Conservation (phyloP, 495 filamentous ascomycete species). For the Daldinia loculata region DNA sequence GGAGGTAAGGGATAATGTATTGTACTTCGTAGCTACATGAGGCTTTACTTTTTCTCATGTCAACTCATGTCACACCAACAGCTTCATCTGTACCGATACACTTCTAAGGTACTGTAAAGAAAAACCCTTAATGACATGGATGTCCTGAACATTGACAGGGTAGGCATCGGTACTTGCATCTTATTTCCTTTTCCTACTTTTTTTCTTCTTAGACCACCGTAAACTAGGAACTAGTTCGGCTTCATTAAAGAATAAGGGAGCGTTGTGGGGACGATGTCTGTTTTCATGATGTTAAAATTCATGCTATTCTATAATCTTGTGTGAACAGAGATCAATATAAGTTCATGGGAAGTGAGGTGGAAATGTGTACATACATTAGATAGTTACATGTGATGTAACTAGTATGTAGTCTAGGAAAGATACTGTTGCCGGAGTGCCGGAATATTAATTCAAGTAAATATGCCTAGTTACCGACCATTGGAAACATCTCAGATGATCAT, state of each 20-base stretch:
- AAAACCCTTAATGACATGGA: not conserved
- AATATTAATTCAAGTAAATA: conserved; percentile 4
- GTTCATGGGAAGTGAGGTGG: not conserved
- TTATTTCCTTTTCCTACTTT: not conserved
- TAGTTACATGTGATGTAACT: not conserved
- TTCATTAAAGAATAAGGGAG: conserved; percentile 5
- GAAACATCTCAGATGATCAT: conserved; percentile 2
- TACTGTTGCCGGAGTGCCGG: not conserved
- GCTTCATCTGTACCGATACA: not conserved
- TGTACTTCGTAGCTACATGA: not conserved
- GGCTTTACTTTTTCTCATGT: conserved; percentile 3
- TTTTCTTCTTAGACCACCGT: not conserved
- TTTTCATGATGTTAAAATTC: not conserved
- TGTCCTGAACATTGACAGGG: conserved; percentile 5
- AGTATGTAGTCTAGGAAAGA: not conserved
- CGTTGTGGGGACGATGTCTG: not conserved
- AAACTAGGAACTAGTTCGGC: not conserved
- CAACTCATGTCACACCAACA: not conserved
- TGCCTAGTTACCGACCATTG: not conserved
- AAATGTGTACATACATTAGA: not conserved
- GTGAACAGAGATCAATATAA: not conserved
- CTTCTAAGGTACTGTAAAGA: not conserved
- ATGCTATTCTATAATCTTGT: not conserved
- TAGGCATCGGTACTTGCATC: conserved; percentile 16
- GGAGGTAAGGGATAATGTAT: conserved; percentile 8